Base-by-base conservation (phyloP, 192 early-diverging fungal species). In the Umbelopsis isabellina region DNA sequence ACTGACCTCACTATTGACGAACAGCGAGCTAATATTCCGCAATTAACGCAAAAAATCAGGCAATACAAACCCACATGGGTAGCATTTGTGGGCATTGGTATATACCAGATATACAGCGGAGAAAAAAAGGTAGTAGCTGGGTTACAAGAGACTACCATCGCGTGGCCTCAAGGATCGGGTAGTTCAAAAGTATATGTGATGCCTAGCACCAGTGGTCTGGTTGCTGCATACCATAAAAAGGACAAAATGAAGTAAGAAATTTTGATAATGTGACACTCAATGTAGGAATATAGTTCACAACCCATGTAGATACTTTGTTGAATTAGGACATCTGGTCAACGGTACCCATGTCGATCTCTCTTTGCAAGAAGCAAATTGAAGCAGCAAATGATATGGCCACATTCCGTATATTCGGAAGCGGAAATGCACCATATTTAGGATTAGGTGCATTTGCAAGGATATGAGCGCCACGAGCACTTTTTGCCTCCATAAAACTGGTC, bases 171-270 rank as follows among this genome's bases (percentile, higher is more conserved):
- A 18, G 45, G 51, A 4, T 21, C 49, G 6, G 71, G 75, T 37
- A 67, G 46, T 11, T 70, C 79, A 41, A 47, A 68, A 0, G 4
- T 77, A 0, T 74, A 73, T 55, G 70, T 58, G 18, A 71, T 91
- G 85, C 90, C 90, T 18, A 90, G 89, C 18, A 91, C 90, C 0
- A 91, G 90, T 74, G 91, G 90, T 25, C 70, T 88, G 11, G 88
- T 90, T 20, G 75, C 84, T 2, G 78, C 87, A 9, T 92, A 90
- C 75, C 79, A 81, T 58, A 88, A 81, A 67, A 48, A 80, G 10
- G 89, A 88, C 11, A 92, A 92, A 75, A 72, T 88, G 16, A 75
- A 75, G 68, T 90, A 83, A 69, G 58, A 25, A 16, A 13, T 16
- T 61, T 23, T 25, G 21, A 11, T 55, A 15, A 35, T 16, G 27